Conservation (phyloP, 305 asterid species). For the Rubia tinctorum region DNA sequence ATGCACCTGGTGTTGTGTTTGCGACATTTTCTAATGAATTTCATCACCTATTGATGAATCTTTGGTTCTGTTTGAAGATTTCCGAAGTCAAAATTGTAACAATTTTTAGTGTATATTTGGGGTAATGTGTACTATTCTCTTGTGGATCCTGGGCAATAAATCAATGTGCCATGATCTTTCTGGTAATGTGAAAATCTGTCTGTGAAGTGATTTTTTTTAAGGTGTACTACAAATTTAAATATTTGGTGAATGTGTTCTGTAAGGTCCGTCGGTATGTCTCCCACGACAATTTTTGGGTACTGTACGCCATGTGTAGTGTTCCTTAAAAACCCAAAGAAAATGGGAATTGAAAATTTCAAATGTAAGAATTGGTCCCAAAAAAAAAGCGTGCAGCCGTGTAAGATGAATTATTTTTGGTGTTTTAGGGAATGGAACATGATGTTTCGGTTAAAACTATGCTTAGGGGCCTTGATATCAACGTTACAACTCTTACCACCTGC, state of each 20-base stretch:
- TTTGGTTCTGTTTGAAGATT: not conserved
- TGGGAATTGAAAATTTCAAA: not conserved
- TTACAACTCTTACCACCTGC: constrained; percentile 1
- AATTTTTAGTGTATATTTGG: not conserved
- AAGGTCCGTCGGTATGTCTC: too few relatives aligned
- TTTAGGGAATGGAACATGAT: not conserved
- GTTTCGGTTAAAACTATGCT: constrained; percentile 10
- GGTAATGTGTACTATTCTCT: not conserved
- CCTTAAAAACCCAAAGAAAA: not conserved
- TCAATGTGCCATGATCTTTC: too few relatives aligned
- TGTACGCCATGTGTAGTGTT: not conserved
- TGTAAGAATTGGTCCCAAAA: not conserved
- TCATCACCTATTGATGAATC: not conserved
- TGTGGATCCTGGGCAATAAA: not conserved
- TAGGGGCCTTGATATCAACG: not conserved
- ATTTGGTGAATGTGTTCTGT: too few relatives aligned
- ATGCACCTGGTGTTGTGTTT: constrained; percentile 13
- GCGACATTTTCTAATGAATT: too few relatives aligned
- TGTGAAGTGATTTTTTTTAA: not conserved
- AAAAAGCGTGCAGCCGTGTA: not conserved
- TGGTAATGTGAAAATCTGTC: not conserved
- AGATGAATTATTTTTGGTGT: not conserved
- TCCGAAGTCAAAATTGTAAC: not conserved
- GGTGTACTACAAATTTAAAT: too few relatives aligned
- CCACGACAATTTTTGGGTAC: too few relatives aligned